A percentile compares a stretch with the other conserved stretches of the same genome.
phyloP scores from a whole-genome alignment of 305 asterid species.

The Fraxinus platypoda region DNA sequence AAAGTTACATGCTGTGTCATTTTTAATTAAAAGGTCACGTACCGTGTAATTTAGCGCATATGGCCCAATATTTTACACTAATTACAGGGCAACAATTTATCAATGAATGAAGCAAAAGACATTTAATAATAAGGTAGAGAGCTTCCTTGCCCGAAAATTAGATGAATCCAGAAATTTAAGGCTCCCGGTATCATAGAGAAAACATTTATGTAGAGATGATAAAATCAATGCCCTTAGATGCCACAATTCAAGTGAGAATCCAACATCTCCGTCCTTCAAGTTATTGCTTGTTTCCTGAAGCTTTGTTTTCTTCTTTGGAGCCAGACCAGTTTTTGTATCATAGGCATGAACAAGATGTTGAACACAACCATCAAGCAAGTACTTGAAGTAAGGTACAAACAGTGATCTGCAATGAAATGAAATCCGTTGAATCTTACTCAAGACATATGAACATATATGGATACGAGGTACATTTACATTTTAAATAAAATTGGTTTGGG shows the following conservation, averaged over 20 bases:
- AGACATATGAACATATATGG: not conserved
- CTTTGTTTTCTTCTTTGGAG: conserved; percentile 72
- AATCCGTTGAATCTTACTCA: not conserved
- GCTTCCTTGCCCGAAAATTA: conserved; percentile 66
- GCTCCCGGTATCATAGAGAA: conserved; percentile 72
- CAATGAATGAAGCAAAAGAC: not conserved
- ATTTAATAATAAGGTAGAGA: conserved; percentile 11
- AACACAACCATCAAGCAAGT: conserved; percentile 74
- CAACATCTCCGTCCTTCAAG: conserved; percentile 37
- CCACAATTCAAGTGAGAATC: conserved; percentile 56
- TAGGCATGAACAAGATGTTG: conserved; percentile 50
- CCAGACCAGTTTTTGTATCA: conserved; percentile 26
- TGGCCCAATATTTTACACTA: not conserved
- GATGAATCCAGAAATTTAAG: conserved; percentile 63
- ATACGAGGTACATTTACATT: not conserved
- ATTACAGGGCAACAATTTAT: not conserved
- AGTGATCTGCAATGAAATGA: conserved; percentile 52
- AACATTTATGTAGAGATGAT: conserved; percentile 72
- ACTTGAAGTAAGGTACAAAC: conserved; percentile 85
- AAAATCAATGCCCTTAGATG: conserved; percentile 67
- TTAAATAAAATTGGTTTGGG: not conserved
- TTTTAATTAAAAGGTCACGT: not conserved
- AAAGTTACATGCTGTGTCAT: not conserved
- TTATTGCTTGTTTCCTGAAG: conserved; percentile 29
- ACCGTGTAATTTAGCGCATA: not conserved